phyloP scores from a whole-genome alignment of 2,329 filamentous ascomycete genomes.

The Penicillium sp. region DNA sequence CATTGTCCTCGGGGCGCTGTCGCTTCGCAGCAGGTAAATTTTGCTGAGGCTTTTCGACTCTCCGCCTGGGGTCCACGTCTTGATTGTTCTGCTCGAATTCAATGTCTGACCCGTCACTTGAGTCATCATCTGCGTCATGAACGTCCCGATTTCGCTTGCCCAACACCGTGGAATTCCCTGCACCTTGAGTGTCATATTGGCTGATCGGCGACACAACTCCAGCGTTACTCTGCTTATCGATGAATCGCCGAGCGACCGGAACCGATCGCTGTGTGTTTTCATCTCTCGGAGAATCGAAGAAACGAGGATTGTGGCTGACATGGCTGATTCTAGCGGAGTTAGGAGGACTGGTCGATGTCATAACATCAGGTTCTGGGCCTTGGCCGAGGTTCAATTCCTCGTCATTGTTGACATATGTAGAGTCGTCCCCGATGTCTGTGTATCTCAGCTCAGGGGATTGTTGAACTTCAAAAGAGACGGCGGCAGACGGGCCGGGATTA shows the following conservation, averaged over 20 bases:
- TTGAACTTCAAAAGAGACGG: constrained; percentile 2
- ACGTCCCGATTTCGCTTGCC: constrained; percentile 4
- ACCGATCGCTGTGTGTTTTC: neutral
- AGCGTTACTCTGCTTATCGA: constrained; percentile 38
- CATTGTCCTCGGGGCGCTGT: neutral
- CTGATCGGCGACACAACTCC: constrained; percentile 37
- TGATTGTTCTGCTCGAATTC: constrained; percentile 44
- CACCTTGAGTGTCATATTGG: constrained; percentile 22
- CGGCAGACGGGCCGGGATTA: neutral
- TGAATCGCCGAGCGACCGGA: constrained; percentile 21
- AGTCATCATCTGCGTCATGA: constrained; percentile 39
- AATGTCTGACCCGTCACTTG: constrained; percentile 19
- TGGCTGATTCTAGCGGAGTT: constrained; percentile 18
- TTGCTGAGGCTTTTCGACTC: constrained; percentile 33
- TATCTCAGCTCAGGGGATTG: constrained; percentile 2
- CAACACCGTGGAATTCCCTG: constrained; percentile 12
- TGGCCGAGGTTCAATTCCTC: constrained; percentile 12
- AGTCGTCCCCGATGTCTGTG: constrained; percentile 4
- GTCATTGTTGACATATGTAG: constrained; percentile 11
- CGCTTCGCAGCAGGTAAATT: constrained; percentile 7
- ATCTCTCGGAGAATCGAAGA: constrained; percentile 3
- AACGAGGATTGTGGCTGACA: constrained; percentile 16
- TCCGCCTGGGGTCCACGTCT: constrained; percentile 28
- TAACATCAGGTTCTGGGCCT: neutral
- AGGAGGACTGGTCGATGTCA: constrained; percentile 18